Percentiles rank a stretch among this genome's conserved stretches.
Conservation (phyloP, 2,329 filamentous ascomycete genomes). For the Moelleriella libera region DNA sequence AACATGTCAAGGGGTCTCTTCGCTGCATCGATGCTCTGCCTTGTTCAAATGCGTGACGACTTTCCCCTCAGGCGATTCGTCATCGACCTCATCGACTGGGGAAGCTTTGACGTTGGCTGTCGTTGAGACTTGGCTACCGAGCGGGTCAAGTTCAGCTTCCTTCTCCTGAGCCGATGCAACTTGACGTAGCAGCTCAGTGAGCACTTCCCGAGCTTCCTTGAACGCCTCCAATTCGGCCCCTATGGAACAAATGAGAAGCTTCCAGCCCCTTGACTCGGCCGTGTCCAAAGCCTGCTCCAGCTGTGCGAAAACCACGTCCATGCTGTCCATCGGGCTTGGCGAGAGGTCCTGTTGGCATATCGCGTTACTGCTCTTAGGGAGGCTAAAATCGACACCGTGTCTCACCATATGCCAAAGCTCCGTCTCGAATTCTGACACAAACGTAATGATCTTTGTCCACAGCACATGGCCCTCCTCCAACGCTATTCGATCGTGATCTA, state of each 20-base stretch:
- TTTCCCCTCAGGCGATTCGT: too few relatives aligned
- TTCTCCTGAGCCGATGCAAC: not conserved
- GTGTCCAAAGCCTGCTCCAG: conserved; percentile 38
- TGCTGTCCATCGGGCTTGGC: conserved; percentile 33
- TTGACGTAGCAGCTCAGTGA: conserved; percentile 15
- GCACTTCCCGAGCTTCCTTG: conserved; percentile 40
- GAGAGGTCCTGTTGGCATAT: conserved; percentile 21
- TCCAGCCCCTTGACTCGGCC: conserved; percentile 54
- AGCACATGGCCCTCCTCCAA: conserved; percentile 52
- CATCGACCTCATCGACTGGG: too few relatives aligned
- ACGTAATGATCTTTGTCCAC: conserved; percentile 48
- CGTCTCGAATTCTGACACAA: conserved; percentile 51
- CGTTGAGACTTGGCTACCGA: too few relatives aligned
- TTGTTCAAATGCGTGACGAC: too few relatives aligned
- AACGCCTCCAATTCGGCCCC: conserved; percentile 61
- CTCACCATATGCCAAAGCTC: conserved; percentile 43
- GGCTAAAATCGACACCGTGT: not conserved
- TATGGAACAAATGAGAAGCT: conserved; percentile 59
- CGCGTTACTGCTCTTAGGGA: too few relatives aligned
- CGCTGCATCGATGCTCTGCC: too few relatives aligned
- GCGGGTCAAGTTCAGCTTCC: not conserved
- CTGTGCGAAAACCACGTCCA: conserved; percentile 39
- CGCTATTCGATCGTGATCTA: conserved; percentile 48
- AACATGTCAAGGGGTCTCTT: too few relatives aligned
- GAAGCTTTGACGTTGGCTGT: too few relatives aligned